Evolutionary conservation across 2,329 filamentous ascomycete species (phyloP), one percentile per base, ranked within the genome.

Genomic region (Verticillium klebahnii): DNA sequence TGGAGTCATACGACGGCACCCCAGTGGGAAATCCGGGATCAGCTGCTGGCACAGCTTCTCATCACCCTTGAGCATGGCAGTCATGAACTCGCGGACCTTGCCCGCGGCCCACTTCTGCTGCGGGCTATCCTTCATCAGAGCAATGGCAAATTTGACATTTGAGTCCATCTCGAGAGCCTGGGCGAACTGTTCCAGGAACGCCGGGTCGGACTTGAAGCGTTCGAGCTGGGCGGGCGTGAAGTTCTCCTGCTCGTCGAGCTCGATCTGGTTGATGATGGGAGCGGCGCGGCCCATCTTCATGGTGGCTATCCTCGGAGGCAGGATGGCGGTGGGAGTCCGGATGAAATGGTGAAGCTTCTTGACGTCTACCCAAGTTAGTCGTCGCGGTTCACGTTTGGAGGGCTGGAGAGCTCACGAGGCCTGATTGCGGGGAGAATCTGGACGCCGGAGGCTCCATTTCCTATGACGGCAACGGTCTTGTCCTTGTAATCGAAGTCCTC

Each of bases 391-490:
- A 19, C 7, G 6, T 14, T 31, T 8, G 1, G 25, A 17, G 6
- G 56, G 12, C 34, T 17, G 8, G 19, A 5, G 9, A 9, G 39
- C 25, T 8, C 54, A 56, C 54, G 54, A 56, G 74, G 73, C 58
- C 79, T 78, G n/a, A 85, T 78, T 34, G 78, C 75, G 1, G 82
- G 79, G 9, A 84, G 68, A 29, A 86, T 73, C 64, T 86, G 84
- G 15, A 85, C 76, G 0, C 81, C 83, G 0, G 81, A 83, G 19
- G 82, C 77, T 7, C 83, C 83, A 59, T 83, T 85, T 9, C 84
- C 84, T 58, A 87, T 83, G n/a, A 87, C 74, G 2, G 79, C 82
- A 8, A 86, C 78, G 0, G 73, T 77, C 68, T 85, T 86, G 62
- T 75, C 78, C n/a, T 74, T 68, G 61, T 78, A 76, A 58, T 83